Conservation (phyloP, 257 asterid species). For the Handroanthus guayacan region DNA sequence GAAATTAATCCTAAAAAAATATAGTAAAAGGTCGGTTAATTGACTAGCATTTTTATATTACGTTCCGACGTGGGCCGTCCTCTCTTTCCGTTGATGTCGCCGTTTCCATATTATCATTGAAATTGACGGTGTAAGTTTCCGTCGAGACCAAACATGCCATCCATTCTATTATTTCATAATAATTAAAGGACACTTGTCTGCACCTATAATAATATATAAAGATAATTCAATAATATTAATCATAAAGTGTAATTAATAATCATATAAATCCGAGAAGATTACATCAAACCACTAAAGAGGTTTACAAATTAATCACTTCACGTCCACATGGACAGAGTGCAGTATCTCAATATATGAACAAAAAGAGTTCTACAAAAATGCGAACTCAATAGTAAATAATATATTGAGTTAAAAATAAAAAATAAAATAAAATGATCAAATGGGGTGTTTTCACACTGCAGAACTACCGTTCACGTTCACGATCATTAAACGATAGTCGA, state of each 20-base stretch:
- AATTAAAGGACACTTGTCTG: constrained; percentile 29
- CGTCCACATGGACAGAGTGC: constrained; percentile 73
- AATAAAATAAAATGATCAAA: neutral
- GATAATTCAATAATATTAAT: neutral
- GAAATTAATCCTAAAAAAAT: too few species aligned
- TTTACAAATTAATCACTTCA: constrained; percentile 50
- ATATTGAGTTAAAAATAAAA: constrained; percentile 47
- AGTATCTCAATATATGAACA: constrained; percentile 25
- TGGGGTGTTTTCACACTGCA: constrained; percentile 26
- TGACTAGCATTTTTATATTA: neutral
- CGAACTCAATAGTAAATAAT: constrained; percentile 46
- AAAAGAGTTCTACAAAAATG: constrained; percentile 6
- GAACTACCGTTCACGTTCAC: constrained; percentile 61
- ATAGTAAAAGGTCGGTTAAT: constrained; percentile 38
- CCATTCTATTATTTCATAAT: neutral
- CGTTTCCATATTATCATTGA: constrained; percentile 24
- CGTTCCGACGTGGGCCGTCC: constrained; percentile 36
- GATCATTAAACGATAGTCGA: constrained; percentile 59
- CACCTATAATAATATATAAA: neutral
- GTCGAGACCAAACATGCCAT: neutral
- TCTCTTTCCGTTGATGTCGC: constrained; percentile 42
- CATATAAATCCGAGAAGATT: constrained; percentile 23
- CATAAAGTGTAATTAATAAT: constrained; percentile 19
- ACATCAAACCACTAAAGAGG: constrained; percentile 10
- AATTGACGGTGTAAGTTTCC: neutral